Evolutionary conservation across 2,329 filamentous ascomycete species (phyloP).

Genomic region (Scolecobasidium constrictum): DNA sequence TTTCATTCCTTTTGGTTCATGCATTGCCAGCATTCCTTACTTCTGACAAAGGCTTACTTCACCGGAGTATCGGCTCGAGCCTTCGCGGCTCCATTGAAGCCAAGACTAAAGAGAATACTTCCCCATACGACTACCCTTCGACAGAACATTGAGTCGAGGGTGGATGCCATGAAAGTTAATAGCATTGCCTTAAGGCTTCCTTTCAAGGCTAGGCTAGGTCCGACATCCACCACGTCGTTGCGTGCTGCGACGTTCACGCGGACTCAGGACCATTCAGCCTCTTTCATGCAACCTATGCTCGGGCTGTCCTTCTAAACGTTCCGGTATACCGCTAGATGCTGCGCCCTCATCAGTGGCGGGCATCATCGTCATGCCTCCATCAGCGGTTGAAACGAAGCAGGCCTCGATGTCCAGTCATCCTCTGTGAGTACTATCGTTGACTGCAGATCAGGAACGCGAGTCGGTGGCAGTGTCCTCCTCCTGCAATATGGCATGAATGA

Average conservation of each 20-base stretch:
- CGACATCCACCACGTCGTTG: not conserved
- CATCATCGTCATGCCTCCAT: constrained; percentile 3
- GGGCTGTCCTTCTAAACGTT: not conserved
- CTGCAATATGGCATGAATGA: constrained; percentile 5
- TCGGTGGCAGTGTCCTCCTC: constrained; percentile 6
- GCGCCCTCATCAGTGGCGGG: constrained; percentile 1
- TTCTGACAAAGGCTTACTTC: constrained; percentile 1
- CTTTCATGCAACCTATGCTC: constrained; percentile 2
- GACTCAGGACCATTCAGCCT: not conserved
- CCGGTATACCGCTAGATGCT: constrained; percentile 1
- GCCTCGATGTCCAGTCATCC: constrained; percentile 3
- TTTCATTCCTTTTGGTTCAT: constrained; percentile 1
- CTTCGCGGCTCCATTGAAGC: not conserved
- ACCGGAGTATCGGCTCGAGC: not conserved
- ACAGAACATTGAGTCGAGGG: not conserved
- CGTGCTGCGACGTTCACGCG: not conserved
- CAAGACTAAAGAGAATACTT: not conserved
- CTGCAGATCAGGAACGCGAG: constrained; percentile 7
- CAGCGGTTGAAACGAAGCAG: constrained; percentile 5
- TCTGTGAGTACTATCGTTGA: constrained; percentile 3
- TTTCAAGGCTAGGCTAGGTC: not conserved
- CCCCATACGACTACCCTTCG: constrained; percentile 1
- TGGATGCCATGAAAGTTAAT: not conserved
- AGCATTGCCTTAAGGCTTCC: not conserved
- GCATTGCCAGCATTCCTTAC: not conserved